Evolutionary conservation across 495 filamentous ascomycete genomes (phyloP), one percentile per base, ranked within the genome.

Genomic region (Aspergillus conjunctus): DNA sequence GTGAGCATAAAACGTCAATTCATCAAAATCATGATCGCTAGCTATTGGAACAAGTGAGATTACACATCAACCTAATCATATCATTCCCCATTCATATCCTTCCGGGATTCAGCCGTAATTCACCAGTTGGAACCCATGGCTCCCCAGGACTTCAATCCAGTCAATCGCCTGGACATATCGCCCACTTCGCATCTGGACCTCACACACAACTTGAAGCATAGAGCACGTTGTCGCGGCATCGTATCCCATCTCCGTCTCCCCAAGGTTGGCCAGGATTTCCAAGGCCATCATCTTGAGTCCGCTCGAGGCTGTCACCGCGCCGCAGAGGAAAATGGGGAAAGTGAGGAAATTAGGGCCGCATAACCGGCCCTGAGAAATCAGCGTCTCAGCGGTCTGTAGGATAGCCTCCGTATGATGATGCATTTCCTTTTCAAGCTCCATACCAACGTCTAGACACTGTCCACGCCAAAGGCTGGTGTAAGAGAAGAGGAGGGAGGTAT

Each of bases 301-400:
- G 15, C 68, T 68, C 18, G 73, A 71, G 8, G 66, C 68, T 0
- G 79, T 65, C 0, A 78, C 78, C 43, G 79, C 74, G 9, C 83
- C 85, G 0, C 83, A 77, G 53, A 87, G 76, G 67, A 86, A 86
- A 0, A 86, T 65, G 0, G 84, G 83, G 65, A 87, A 86, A 0
- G 83, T 72, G 33, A 83, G 60, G 56, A 82, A 81, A 18, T 77
- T 75, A 7, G 71, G 77, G 46, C 81, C 78, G 18, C 68, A 60
- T n/a, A 69, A 69, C 2, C 63, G 62, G 3, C 56, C 58, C 10
- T 64, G 63, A 8, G 73, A 56, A 2, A 78, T 66, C 51, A 64
- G 51, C 3, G 54, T 54, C 39, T 77, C 74, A 7, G 76, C 77
- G 14, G 80, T 64, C 15, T 74, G 76, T 7, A 86, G 60, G 55